Evolutionary conservation across 2,329 filamentous ascomycete genomes (phyloP).

Genomic region (Graphiopsis chlorocephala): DNA sequence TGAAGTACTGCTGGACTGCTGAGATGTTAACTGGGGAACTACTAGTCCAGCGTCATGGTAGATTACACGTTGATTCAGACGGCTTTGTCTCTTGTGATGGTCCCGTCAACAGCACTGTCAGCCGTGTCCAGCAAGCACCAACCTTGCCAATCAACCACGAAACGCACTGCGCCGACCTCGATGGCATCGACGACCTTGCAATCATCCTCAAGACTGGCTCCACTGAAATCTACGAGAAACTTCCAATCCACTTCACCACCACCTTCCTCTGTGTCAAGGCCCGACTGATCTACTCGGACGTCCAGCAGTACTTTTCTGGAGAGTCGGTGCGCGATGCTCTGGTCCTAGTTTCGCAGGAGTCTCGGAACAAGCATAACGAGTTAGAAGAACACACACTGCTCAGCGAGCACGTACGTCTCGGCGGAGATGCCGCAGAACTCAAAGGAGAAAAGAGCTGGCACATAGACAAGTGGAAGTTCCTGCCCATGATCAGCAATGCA

Average conservation of each 20-base stretch:
- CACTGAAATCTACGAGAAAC: slow-evolving; percentile 51
- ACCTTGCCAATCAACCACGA: not conserved
- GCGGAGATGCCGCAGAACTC: slow-evolving; percentile 21
- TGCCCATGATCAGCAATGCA: slow-evolving; percentile 37
- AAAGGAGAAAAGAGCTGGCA: slow-evolving; percentile 41
- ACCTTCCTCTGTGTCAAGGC: slow-evolving; percentile 50
- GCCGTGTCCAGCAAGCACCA: not conserved
- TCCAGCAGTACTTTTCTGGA: slow-evolving; percentile 41
- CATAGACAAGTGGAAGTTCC: slow-evolving; percentile 48
- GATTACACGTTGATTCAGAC: not conserved
- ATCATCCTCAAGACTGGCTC: slow-evolving; percentile 57
- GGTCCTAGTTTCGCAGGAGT: not conserved
- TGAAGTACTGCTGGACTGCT: slow-evolving; percentile 8
- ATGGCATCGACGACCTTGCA: slow-evolving; percentile 43
- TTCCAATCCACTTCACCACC: slow-evolving; percentile 52
- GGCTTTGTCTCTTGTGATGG: not conserved
- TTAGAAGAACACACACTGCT: not conserved
- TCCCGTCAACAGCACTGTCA: not conserved
- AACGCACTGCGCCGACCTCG: not conserved
- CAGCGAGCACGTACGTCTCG: slow-evolving; percentile 20
- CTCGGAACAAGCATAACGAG: not conserved
- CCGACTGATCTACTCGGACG: slow-evolving; percentile 51
- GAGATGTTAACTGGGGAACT: not conserved
- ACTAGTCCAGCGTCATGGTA: not conserved
- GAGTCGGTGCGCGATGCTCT: slow-evolving; percentile 32